Percentiles rank a stretch among this genome's conserved stretches.
Conservation (phyloP, 2,329 filamentous ascomycete species). For the Emericellopsis cladophorae region DNA sequence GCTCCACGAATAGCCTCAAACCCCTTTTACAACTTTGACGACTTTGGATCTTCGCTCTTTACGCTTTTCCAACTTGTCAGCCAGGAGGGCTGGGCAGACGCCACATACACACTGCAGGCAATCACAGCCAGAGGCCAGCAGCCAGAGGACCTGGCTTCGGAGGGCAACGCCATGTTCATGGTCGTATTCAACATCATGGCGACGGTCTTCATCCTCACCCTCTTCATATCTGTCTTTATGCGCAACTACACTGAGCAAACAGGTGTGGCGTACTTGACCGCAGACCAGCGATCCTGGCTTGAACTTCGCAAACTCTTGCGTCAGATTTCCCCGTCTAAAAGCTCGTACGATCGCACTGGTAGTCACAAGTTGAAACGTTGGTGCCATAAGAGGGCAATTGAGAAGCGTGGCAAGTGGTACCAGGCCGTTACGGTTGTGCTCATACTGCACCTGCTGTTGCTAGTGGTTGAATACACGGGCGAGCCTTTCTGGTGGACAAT, state of each 20-base stretch:
- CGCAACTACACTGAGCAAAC: slow-evolving; percentile 98
- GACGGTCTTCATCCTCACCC: slow-evolving; percentile 88
- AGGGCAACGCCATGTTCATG: slow-evolving; percentile 89
- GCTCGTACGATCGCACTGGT: slow-evolving; percentile 63
- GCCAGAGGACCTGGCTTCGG: slow-evolving; percentile 52
- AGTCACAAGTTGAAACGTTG: slow-evolving; percentile 71
- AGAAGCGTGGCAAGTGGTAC: slow-evolving; percentile 91
- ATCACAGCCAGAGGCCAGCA: slow-evolving; percentile 70
- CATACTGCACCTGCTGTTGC: slow-evolving; percentile 68
- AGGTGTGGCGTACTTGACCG: slow-evolving; percentile 87
- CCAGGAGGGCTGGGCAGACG: slow-evolving; percentile 93
- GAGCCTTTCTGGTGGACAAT: slow-evolving; percentile 60
- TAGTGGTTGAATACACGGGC: slow-evolving; percentile 76
- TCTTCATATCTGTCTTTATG: slow-evolving; percentile 99
- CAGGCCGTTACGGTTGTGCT: slow-evolving; percentile 66
- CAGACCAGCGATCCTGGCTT: slow-evolving; percentile 93
- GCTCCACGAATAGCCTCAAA: slow-evolving; percentile 74
- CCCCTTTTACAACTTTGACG: slow-evolving; percentile 82
- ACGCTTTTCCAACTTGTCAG: slow-evolving; percentile 98
- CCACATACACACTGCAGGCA: slow-evolving; percentile 72
- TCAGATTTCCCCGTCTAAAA: slow-evolving; percentile 90
- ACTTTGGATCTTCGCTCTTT: slow-evolving; percentile 87
- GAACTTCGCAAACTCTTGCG: slow-evolving; percentile 83
- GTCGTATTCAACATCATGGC: slow-evolving; percentile 92
- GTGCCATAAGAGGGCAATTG: slow-evolving; percentile 89